Percentiles rank a stretch among this genome's conserved stretches.
Evolutionary conservation across 805 yeast genomes (phyloP).

Genomic region (Myxozyma neotropica): DNA sequence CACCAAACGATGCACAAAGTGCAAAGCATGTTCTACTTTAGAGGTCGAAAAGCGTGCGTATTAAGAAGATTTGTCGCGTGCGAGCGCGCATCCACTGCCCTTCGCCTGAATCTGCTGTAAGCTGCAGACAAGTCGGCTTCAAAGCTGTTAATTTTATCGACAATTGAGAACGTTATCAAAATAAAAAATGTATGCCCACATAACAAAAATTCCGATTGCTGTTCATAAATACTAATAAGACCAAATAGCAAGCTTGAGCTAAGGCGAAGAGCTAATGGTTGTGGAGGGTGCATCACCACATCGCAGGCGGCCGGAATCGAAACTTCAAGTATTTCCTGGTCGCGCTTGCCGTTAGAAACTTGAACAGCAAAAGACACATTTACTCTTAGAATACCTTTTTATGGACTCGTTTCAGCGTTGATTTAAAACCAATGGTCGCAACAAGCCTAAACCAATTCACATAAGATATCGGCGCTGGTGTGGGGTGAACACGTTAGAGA

Average conservation of each 20-base stretch:
- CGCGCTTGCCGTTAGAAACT: not conserved
- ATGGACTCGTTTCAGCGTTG: conserved; percentile 31
- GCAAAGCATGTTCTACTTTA: not conserved
- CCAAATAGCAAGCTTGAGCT: conserved; percentile 37
- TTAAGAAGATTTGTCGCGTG: not conserved
- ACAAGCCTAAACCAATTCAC: conserved; percentile 33
- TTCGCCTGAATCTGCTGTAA: conserved; percentile 13
- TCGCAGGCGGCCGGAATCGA: conserved; percentile 35
- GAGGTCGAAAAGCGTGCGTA: not conserved
- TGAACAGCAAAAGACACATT: too few species aligned
- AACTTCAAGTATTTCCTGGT: conserved; percentile 34
- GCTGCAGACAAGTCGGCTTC: conserved; percentile 19
- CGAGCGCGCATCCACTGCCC: not conserved
- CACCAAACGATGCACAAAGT: not conserved
- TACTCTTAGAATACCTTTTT: conserved; percentile 16
- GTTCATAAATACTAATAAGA: conserved; percentile 31
- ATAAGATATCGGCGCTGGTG: not conserved
- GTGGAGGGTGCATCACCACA: conserved; percentile 33
- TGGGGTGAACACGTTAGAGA: not conserved
- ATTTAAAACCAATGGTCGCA: conserved; percentile 36
- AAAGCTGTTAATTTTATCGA: not conserved
- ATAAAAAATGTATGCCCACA: not conserved
- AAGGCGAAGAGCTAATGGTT: conserved; percentile 37
- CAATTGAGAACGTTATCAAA: not conserved
- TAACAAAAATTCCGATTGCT: conserved; percentile 24